Evolutionary conservation across 345 rosid species (phyloP).

Genomic region (Excoecaria cochinchinensis): DNA sequence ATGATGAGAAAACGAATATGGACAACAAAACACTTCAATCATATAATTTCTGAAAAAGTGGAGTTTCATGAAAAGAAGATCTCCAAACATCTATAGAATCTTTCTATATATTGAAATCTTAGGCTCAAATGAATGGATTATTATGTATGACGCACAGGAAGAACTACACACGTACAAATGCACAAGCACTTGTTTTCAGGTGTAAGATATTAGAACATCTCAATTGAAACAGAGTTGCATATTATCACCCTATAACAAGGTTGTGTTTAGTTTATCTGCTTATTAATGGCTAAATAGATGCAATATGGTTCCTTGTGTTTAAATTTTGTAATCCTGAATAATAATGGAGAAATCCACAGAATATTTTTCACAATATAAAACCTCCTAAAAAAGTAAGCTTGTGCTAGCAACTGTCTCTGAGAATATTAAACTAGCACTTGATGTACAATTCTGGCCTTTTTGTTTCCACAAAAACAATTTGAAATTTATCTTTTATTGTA

Average conservation of each 20-base stretch:
- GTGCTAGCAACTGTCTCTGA: neutral
- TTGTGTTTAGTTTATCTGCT: neutral
- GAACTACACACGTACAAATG: neutral
- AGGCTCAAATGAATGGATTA: neutral
- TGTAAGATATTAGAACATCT: neutral
- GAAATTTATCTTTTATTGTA: neutral
- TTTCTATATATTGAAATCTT: neutral
- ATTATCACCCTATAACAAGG: neutral
- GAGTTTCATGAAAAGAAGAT: neutral
- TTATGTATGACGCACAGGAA: neutral
- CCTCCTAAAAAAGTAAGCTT: neutral
- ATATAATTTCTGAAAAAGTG: neutral
- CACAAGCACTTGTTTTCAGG: neutral
- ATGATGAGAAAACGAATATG: neutral
- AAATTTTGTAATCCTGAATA: slow-evolving; percentile 1
- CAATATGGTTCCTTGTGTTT: neutral
- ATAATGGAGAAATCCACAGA: neutral
- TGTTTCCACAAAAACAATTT: neutral
- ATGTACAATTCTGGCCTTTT: neutral
- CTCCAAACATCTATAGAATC: neutral
- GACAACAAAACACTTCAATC: neutral
- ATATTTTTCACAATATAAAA: neutral
- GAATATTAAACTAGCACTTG: neutral
- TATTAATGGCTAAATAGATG: neutral
- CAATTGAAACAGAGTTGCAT: neutral